These are phyloP conservation scores for Odontarrhena argentea DNA, from an alignment of 345 rosid species.

Conservation along the genomic window DNA sequence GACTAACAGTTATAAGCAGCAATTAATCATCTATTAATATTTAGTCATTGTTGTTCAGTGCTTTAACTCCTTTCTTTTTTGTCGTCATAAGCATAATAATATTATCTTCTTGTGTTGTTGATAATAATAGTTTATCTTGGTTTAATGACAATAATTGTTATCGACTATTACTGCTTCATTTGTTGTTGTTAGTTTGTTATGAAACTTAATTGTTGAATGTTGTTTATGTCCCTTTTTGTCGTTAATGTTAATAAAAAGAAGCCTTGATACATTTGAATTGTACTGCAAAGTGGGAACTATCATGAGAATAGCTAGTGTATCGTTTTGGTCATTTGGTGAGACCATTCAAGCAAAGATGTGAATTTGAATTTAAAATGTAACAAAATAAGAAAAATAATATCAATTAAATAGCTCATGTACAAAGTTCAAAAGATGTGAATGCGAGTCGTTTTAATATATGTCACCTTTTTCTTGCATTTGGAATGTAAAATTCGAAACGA, in stretches of 20 bases:
- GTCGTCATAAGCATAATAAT: not conserved
- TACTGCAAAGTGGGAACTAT: not conserved
- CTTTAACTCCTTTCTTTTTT: conserved; percentile 11
- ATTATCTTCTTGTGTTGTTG: conserved; percentile 9
- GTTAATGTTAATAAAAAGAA: conserved; percentile 21
- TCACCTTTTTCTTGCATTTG: too few species aligned
- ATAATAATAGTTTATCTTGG: not conserved
- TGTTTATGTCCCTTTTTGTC: conserved; percentile 8
- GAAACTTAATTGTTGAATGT: conserved; percentile 1
- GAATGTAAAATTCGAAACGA: too few species aligned
- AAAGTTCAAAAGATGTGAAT: too few species aligned
- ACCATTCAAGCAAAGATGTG: not conserved
- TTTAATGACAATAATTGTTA: conserved; percentile 12
- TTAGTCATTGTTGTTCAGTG: conserved; percentile 28
- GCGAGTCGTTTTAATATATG: too few species aligned
- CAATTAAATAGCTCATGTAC: too few species aligned
- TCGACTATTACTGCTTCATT: conserved; percentile 12
- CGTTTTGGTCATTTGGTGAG: not conserved
- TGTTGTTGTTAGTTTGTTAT: not conserved
- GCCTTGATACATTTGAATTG: not conserved
- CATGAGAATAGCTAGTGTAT: not conserved
- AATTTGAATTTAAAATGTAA: not conserved
- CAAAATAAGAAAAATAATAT: too few species aligned
- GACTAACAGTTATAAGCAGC: conserved; percentile 20
- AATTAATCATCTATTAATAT: conserved; percentile 8